Evolutionary conservation across 345 rosid genomes (phyloP).

Genomic region (Salix viminalis): DNA sequence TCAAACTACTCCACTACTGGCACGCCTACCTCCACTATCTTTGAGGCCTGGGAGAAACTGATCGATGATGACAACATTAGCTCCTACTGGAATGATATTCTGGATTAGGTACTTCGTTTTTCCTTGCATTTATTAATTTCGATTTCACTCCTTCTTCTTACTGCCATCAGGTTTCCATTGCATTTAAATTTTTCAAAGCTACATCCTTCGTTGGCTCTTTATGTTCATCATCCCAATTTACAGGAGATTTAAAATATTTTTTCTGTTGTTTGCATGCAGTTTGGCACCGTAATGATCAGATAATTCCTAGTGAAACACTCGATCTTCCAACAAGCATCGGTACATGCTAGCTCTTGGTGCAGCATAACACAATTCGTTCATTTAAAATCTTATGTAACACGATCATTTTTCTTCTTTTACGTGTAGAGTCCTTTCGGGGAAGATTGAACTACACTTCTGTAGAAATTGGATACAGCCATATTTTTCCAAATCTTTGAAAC

Average conservation of each 20-base stretch:
- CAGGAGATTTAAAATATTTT: background rate
- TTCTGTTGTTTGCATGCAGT: constrained; percentile 38
- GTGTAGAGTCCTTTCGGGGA: background rate
- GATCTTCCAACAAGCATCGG: background rate
- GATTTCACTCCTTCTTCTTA: background rate
- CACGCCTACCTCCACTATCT: constrained; percentile 19
- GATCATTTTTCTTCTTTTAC: background rate
- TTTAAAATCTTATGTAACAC: background rate
- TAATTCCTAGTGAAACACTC: background rate
- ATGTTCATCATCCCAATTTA: background rate
- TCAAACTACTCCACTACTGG: background rate
- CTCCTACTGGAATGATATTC: constrained; percentile 65
- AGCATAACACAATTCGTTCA: background rate
- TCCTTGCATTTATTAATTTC: background rate
- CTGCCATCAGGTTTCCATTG: background rate
- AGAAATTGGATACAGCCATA: background rate
- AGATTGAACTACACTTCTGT: background rate
- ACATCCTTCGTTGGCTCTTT: background rate
- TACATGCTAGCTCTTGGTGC: background rate
- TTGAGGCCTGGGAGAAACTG: constrained; percentile 59
- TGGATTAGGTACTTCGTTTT: constrained; percentile 35
- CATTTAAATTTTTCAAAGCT: background rate
- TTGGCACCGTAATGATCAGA: constrained; percentile 29
- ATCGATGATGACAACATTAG: constrained; percentile 47
- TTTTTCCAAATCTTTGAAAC: background rate